Base-by-base conservation (phyloP, 345 rosid genomes). In the Camelina neglecta region DNA sequence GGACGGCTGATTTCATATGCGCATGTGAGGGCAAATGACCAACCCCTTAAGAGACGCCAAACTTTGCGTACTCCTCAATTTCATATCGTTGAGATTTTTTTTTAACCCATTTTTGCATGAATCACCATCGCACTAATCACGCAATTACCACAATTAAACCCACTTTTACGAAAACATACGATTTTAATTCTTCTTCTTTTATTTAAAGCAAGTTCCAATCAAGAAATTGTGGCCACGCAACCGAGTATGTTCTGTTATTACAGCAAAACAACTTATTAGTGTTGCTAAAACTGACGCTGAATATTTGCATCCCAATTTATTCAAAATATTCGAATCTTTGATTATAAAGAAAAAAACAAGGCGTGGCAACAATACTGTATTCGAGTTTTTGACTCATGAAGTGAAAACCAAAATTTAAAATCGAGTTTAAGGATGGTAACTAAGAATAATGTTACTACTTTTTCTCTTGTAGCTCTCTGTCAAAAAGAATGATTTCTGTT, bases 1-100 rank as follows among this genome's bases (percentile, higher is more conserved):
- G 85, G 77, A 77, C 85, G 88, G 74, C 73, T 64, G 41, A 12
- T 61, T 53, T 76, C 75, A 70, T 78, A 71, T 71, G 76, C 67
- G 86, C 89, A 87, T 81, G 88, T 88, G 87, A 12, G 81, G 74
- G 66, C 65, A 62, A 44, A 83, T 73, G 75, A 36, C 76, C 80
- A 71, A 66, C 65, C 80, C 86, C 85, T 81, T 51, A 81, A 79
- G 89, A n/a, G 73, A 80, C 66, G 81, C 67, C 79, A 44, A 63
- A 50, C 82, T 69, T 83, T 83, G 57, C 82, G 80, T 77, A 65
- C 74, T 79, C 62, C 64, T 71, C 47, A 63, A 64, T 53, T 71
- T 66, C 35, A 57, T 61, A n/a, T 55, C 36, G 41, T 35, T 56
- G 21, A 12, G 31, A 39, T 33, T 41, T 41, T 45, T 41, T 45